phyloP scores from a whole-genome alignment of 345 rosid species.

The Hibiscus mutabilis region DNA sequence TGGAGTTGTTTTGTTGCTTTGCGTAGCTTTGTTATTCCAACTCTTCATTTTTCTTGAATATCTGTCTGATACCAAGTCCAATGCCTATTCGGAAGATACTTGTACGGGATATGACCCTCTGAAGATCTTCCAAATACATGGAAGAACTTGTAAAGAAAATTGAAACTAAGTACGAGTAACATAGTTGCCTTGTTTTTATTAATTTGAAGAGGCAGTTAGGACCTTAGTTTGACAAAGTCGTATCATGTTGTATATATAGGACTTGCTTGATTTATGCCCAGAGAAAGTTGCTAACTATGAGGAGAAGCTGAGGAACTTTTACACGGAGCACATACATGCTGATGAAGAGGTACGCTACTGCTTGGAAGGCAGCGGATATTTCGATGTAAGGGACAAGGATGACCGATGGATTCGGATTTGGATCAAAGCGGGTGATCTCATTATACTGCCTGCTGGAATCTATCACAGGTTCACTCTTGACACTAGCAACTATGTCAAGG shows the following conservation, averaged over 20 bases:
- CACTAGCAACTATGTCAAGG: conserved; percentile 67
- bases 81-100: background rate
- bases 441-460: conserved; percentile 72
- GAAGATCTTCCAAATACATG: background rate
- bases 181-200: background rate
- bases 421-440: conserved; percentile 74
- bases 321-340: conserved; percentile 76
- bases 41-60: background rate
- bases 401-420: conserved; percentile 69
- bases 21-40: background rate
- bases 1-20: background rate
- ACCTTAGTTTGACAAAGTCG: background rate
- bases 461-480: conserved; percentile 92
- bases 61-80: background rate
- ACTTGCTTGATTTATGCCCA: conserved; percentile 72
- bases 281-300: conserved; percentile 77
- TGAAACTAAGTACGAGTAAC: background rate
- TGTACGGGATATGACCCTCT: background rate
- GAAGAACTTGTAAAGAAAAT: background rate
- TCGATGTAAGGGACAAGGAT: conserved; percentile 72
- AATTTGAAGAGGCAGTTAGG: background rate
- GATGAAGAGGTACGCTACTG: conserved; percentile 92
- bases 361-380: conserved; percentile 77
- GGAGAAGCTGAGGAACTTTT: conserved; percentile 82
- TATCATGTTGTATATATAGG: conserved; percentile 30